Conservation (phyloP, 331 rosid genomes). For the Cydonia oblonga region DNA sequence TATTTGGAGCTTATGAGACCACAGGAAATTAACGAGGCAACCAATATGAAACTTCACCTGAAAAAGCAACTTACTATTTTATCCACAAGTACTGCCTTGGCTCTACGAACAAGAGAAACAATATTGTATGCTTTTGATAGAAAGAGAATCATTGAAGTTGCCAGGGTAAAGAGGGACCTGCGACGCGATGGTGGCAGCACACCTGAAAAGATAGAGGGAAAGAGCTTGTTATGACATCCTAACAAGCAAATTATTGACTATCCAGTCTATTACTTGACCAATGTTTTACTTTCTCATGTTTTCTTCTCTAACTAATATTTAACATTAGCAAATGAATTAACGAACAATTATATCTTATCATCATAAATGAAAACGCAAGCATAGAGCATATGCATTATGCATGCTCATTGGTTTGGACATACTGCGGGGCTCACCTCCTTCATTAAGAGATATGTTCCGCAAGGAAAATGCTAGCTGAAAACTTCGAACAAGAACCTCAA, state of each 20-base stretch:
- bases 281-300: not conserved
- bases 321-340: not conserved
- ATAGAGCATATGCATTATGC: not conserved
- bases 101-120: constrained; percentile 36
- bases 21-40: not conserved
- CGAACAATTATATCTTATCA: not conserved
- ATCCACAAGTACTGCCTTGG: constrained; percentile 43
- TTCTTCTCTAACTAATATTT: not conserved
- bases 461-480: constrained; percentile 86
- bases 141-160: constrained; percentile 79
- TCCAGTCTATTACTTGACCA: not conserved
- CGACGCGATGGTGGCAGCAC: constrained; percentile 69
- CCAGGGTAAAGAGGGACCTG: constrained; percentile 71
- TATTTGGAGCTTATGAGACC: not conserved
- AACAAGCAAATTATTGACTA: not conserved
- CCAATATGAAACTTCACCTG: not conserved
- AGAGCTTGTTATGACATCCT: constrained; percentile 15
- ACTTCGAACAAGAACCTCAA: constrained; percentile 65
- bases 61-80: constrained; percentile 32
- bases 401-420: not conserved
- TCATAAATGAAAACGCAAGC: not conserved
- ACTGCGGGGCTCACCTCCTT: constrained; percentile 41
- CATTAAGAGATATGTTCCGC: constrained; percentile 57
- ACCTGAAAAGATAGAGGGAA: constrained; percentile 37
- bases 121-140: constrained; percentile 60